Percentiles rank a stretch among this genome's conserved stretches.
Evolutionary conservation across 1,139 yeast genomes (phyloP).

Genomic region (Debaryomyces sp.): DNA sequence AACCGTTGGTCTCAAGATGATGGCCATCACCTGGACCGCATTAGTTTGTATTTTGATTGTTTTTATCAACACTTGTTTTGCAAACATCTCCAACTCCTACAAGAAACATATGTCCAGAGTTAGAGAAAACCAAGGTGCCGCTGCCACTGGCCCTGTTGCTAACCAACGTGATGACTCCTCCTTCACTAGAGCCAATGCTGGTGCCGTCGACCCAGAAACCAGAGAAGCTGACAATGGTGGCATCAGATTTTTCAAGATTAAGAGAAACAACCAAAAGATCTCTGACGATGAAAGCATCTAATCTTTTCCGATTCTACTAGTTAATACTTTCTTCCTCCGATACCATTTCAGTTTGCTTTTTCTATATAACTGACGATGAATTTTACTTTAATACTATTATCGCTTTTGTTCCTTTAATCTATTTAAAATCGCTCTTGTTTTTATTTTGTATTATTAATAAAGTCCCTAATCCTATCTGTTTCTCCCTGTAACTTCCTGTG

Average conservation of each 20-base stretch:
- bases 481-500: neutral
- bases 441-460: conserved; percentile 6
- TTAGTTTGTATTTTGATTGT: conserved; percentile 55
- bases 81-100: conserved; percentile 52
- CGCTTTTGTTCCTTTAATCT: conserved; percentile 7
- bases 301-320: conserved; percentile 6
- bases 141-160: conserved; percentile 16
- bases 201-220: conserved; percentile 31
- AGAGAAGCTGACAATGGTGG: conserved; percentile 56
- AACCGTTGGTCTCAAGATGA: conserved; percentile 56
- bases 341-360: conserved; percentile 8
- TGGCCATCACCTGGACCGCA: conserved; percentile 74
- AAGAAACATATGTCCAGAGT: conserved; percentile 46
- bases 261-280: conserved; percentile 65
- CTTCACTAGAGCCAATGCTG: conserved; percentile 42
- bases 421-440: conserved; percentile 1
- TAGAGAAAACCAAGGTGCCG: conserved; percentile 22
- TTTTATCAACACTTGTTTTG: conserved; percentile 58
- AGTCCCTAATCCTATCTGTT: neutral
- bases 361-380: conserved; percentile 7
- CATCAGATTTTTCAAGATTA: conserved; percentile 75
- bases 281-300: conserved; percentile 65
- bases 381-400: conserved; percentile 1
- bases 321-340: conserved; percentile 1
- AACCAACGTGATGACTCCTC: conserved; percentile 44